A percentile compares a stretch with the other conserved stretches of the same genome.
These are phyloP conservation scores for Ogataea nitratoaversa DNA, from an alignment of 805 yeast species.

Conservation along the genomic window DNA sequence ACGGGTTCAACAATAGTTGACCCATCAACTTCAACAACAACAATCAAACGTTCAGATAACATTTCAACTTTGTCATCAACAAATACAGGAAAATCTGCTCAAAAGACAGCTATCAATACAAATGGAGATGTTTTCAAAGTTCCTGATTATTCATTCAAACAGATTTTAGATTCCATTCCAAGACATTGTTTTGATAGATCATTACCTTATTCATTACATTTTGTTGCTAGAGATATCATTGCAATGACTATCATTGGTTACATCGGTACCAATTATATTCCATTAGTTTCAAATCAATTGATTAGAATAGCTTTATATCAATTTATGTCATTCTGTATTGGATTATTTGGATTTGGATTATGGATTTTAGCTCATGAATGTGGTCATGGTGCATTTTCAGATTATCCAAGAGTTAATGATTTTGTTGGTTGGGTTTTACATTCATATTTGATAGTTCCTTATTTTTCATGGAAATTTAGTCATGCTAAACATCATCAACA, in stretches of 20 bases:
- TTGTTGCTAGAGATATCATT: conserved; percentile 49
- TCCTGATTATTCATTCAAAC: conserved; percentile 60
- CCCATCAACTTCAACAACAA: conserved; percentile 5
- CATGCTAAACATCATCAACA: conserved; percentile 63
- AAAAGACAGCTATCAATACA: conserved; percentile 42
- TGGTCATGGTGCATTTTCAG: conserved; percentile 61
- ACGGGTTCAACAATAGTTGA: conserved; percentile 6
- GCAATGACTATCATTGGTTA: conserved; percentile 41
- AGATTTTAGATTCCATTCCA: conserved; percentile 54
- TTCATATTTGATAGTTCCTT: conserved; percentile 54
- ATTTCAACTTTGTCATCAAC: conserved; percentile 17
- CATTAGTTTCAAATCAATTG: conserved; percentile 31
- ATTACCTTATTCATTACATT: conserved; percentile 43
- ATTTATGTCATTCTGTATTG: conserved; percentile 36
- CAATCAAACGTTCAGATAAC: conserved; percentile 17
- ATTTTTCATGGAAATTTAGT: conserved; percentile 58
- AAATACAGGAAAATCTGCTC: conserved; percentile 1
- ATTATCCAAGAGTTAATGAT: conserved; percentile 49
- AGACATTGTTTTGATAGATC: conserved; percentile 57
- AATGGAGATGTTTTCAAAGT: conserved; percentile 52
- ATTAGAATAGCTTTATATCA: conserved; percentile 41
- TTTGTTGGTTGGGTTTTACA: conserved; percentile 58
- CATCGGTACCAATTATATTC: conserved; percentile 40
- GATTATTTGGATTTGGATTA: conserved; percentile 52
- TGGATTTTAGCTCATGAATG: conserved; percentile 66